Conservation (phyloP, 805 yeast species). For the Metschnikowia amazonensis region DNA sequence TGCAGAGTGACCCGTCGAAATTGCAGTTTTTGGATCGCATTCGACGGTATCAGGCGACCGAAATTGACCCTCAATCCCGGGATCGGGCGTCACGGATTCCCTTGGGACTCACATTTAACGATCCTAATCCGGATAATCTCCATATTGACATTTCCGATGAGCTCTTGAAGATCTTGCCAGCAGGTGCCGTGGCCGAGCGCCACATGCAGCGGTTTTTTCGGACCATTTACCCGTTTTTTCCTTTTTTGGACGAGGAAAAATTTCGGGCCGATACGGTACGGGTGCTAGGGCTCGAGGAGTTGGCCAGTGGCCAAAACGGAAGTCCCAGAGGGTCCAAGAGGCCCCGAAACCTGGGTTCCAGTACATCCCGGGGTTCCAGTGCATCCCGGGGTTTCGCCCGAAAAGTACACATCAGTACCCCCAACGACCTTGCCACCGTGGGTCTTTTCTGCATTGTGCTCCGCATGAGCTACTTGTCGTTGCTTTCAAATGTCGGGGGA, state of each 20-base stretch:
- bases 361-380: too few relatives aligned
- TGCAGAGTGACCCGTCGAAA: slow-evolving; percentile 5
- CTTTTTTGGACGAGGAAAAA: slow-evolving; percentile 16
- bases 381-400: not conserved
- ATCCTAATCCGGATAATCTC: slow-evolving; percentile 10
- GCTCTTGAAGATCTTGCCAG: slow-evolving; percentile 14
- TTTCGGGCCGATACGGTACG: slow-evolving; percentile 8
- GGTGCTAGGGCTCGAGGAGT: slow-evolving; percentile 3
- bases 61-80: slow-evolving; percentile 4
- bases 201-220: slow-evolving; percentile 17
- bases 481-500: slow-evolving; percentile 11
- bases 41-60: slow-evolving; percentile 9
- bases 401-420: not conserved
- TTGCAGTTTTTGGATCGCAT: slow-evolving; percentile 12
- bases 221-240: slow-evolving; percentile 18
- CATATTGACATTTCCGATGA: slow-evolving; percentile 9
- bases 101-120: slow-evolving; percentile 15
- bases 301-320: not conserved
- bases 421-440: slow-evolving; percentile 11
- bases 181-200: slow-evolving; percentile 9
- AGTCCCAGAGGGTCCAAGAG: not conserved
- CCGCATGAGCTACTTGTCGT: slow-evolving; percentile 17
- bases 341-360: not conserved
- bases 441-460: slow-evolving; percentile 17
- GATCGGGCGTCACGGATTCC: slow-evolving; percentile 7